Base-by-base conservation (phyloP, 371 early-diverging fungal species). In the Mucor velutinosus region DNA sequence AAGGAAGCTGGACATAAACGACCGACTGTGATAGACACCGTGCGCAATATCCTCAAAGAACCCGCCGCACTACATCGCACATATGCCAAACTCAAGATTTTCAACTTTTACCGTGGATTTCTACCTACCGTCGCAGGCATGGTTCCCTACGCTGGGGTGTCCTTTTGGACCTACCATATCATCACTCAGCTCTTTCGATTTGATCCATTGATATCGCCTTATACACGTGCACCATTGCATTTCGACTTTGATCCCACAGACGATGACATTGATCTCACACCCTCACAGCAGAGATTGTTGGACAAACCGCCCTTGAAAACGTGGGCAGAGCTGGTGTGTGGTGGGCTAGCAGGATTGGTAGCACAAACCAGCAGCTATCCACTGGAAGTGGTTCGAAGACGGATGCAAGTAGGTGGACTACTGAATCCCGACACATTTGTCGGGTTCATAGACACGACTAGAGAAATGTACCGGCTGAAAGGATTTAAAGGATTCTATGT, bases 91-190 rank as follows among this genome's bases (percentile, higher is more conserved):
- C 62, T 75, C 69, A 74, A 60, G 45, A 5, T 91, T 1, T 43
- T 80, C 47, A 96, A 96, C 76, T 97, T 97, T 73, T 99, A 97
- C 77, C 86, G 96, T 19, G 99, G 99, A 23, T 96, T 96, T 69
- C 60, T 91, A 21, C 91, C 96, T 3, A 90, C 98, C 0, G 76
- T 97, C n/a, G 86, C 88, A 66, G 99, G 99, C 12, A 97, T 98
- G 85, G 80, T 98, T 4, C 99, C 98, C 4, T 99, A 99, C 68
- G 98, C 97, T 8, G 99, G 99, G 17, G 94, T 94, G 4, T 91
- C 95, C 2, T 95, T 96, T 73, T 88, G 88, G 71, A 89, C 89
- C 5, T 90, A 95, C 67, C 88, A 93, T 64, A 66, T 78, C 25
- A 66, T 91, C 35, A 89, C 87, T 4, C 72, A 88, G 25, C 67